These are phyloP conservation scores for Scytalidium sp. DNA, from an alignment of 2,329 filamentous ascomycete species.

Conservation along the genomic window DNA sequence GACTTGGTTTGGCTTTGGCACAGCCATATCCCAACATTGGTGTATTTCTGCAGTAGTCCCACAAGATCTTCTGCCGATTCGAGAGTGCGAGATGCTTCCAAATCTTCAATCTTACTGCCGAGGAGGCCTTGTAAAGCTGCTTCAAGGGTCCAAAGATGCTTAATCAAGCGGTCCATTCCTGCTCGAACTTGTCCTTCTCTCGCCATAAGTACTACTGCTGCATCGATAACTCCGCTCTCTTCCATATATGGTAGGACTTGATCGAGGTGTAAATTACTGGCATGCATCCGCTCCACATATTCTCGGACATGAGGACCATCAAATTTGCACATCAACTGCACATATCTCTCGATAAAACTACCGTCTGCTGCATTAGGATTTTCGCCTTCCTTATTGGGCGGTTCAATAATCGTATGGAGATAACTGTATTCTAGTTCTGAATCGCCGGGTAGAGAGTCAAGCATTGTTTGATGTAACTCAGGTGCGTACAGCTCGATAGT, in stretches of 20 bases:
- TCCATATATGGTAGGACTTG: conserved; percentile 85
- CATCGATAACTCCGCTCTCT: conserved; percentile 84
- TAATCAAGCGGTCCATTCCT: conserved; percentile 82
- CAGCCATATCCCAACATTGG: conserved; percentile 91
- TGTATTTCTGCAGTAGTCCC: conserved; percentile 80
- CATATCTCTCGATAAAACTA: conserved; percentile 76
- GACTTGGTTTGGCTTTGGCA: conserved; percentile 81
- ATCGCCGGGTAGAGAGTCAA: conserved; percentile 51
- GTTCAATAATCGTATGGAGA: conserved; percentile 71
- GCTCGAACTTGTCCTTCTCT: conserved; percentile 79
- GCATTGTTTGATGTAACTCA: conserved; percentile 51
- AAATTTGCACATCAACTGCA: conserved; percentile 87
- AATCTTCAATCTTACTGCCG: conserved; percentile 53
- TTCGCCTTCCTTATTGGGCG: conserved; percentile 34
- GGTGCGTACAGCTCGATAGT: conserved; percentile 54
- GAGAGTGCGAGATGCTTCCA: conserved; percentile 52
- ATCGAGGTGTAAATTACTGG: conserved; percentile 75
- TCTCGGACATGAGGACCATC: conserved; percentile 79
- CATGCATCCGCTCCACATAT: conserved; percentile 75
- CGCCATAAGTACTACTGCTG: conserved; percentile 86
- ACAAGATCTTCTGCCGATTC: conserved; percentile 72
- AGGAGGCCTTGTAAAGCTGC: conserved; percentile 74
- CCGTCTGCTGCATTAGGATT: conserved; percentile 41
- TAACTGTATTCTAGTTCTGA: conserved; percentile 61
- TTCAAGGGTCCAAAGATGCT: conserved; percentile 76